Conservation (phyloP, 2,329 filamentous ascomycete genomes). For the Diaporthe batatas region DNA sequence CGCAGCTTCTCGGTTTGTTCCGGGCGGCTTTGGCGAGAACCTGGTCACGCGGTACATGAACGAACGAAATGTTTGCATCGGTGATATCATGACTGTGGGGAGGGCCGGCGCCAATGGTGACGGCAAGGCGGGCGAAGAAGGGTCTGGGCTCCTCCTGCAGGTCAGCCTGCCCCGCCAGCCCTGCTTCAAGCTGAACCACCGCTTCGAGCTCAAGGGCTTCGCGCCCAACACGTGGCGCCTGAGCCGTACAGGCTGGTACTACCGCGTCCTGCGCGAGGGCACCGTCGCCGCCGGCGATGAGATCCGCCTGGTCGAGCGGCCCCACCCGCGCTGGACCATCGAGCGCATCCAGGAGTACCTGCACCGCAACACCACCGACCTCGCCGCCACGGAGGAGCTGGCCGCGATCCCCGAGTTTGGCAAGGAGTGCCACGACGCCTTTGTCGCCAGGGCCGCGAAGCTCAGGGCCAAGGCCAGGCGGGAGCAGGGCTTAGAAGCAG, state of each 20-base stretch:
- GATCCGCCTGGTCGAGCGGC: constrained; percentile 67
- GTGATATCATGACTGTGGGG: constrained; percentile 69
- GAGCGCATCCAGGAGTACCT: constrained; percentile 73
- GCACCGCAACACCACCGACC: constrained; percentile 65
- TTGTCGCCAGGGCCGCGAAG: constrained; percentile 65
- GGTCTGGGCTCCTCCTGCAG: constrained; percentile 58
- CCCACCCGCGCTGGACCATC: constrained; percentile 72
- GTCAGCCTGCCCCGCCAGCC: constrained; percentile 73
- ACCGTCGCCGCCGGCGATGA: constrained; percentile 67
- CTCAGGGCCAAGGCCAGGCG: constrained; percentile 48
- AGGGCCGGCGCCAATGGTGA: background rate
- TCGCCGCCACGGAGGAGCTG: constrained; percentile 65
- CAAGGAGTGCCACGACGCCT: constrained; percentile 61
- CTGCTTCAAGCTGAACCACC: constrained; percentile 78
- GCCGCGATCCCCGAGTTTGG: constrained; percentile 64
- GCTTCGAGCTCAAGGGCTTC: constrained; percentile 74
- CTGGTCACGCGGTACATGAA: constrained; percentile 70
- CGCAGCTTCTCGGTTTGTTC: constrained; percentile 63
- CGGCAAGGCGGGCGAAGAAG: constrained; percentile 53
- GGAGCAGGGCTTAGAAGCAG: constrained; percentile 42
- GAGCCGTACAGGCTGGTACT: constrained; percentile 76
- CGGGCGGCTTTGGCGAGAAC: constrained; percentile 76
- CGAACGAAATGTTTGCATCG: constrained; percentile 75
- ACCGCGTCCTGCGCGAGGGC: constrained; percentile 70
- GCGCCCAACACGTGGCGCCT: constrained; percentile 68